These are phyloP conservation scores for Aquilaria malaccensis DNA, from an alignment of 345 rosid genomes.

Conservation along the genomic window DNA sequence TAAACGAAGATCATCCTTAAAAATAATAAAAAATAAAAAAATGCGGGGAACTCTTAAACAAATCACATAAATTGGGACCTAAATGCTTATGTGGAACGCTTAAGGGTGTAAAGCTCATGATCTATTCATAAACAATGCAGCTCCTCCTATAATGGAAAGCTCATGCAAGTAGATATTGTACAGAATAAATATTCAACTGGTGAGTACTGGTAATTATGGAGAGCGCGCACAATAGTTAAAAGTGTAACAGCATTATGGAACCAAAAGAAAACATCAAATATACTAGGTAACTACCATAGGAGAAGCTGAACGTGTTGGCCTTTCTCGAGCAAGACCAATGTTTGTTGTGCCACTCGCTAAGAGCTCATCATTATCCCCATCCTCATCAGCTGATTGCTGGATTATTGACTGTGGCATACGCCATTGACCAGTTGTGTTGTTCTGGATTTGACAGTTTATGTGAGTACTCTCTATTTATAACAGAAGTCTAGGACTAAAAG, in stretches of 20 bases:
- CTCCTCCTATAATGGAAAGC: not conserved
- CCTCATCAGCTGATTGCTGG: constrained; percentile 23
- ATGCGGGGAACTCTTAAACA: too few species aligned
- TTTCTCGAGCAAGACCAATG: constrained; percentile 50
- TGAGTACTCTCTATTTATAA: not conserved
- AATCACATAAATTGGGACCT: too few species aligned
- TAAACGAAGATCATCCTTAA: too few species aligned
- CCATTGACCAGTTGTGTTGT: constrained; percentile 24
- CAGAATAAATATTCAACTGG: not conserved
- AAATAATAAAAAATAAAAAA: too few species aligned
- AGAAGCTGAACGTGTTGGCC: constrained; percentile 33
- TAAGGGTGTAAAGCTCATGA: too few species aligned
- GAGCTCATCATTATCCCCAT: constrained; percentile 25
- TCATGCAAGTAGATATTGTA: not conserved
- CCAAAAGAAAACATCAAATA: too few species aligned
- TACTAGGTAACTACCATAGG: constrained; percentile 30
- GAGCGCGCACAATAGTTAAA: too few species aligned
- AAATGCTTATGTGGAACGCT: too few species aligned
- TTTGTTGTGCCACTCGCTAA: constrained; percentile 25
- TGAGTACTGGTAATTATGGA: not conserved
- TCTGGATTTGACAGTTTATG: constrained; percentile 25
- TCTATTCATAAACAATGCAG: too few species aligned
- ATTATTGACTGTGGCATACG: constrained; percentile 19
- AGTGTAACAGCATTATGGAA: too few species aligned
- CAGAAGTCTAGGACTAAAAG: too few species aligned